Percentiles rank a stretch among this genome's conserved stretches.
These are phyloP conservation scores for Kondoa subrosea DNA, from an alignment of 768 basidiomycete species.

Conservation along the genomic window DNA sequence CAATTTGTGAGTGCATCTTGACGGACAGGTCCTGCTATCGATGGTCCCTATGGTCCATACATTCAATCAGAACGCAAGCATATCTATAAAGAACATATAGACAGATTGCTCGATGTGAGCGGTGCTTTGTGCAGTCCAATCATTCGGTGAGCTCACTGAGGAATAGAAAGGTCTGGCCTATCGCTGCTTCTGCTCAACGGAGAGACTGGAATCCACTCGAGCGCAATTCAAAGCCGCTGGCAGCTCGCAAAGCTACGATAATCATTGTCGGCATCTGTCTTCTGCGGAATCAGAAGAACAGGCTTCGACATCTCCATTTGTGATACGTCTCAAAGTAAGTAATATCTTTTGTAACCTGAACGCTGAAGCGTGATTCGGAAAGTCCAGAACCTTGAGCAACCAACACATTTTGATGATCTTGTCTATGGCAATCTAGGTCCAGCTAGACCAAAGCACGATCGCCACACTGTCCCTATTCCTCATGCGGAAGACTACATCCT, in stretches of 20 bases:
- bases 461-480: conserved; percentile 38
- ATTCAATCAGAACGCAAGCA: conserved; percentile 79
- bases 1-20: neutral
- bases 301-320: conserved; percentile 55
- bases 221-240: conserved; percentile 54
- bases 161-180: conserved; percentile 70
- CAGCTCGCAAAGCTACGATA: conserved; percentile 71
- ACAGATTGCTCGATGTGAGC: conserved; percentile 57
- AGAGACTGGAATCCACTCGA: conserved; percentile 50
- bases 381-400: conserved; percentile 11
- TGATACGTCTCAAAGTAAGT: conserved; percentile 73
- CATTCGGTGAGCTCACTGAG: conserved; percentile 4
- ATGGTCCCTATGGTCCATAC: conserved; percentile 66
- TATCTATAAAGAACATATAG: conserved; percentile 58
- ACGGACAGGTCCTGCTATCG: conserved; percentile 52
- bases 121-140: neutral
- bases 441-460: neutral
- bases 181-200: conserved; percentile 77
- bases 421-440: conserved; percentile 48
- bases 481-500: conserved; percentile 54
- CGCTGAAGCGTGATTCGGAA: too few species aligned
- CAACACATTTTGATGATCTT: conserved; percentile 12
- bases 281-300: conserved; percentile 70
- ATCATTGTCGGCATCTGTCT: conserved; percentile 64
- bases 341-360: neutral